These are phyloP conservation scores for Usnea hakonensis DNA, from an alignment of 495 filamentous ascomycete genomes.

Conservation along the genomic window DNA sequence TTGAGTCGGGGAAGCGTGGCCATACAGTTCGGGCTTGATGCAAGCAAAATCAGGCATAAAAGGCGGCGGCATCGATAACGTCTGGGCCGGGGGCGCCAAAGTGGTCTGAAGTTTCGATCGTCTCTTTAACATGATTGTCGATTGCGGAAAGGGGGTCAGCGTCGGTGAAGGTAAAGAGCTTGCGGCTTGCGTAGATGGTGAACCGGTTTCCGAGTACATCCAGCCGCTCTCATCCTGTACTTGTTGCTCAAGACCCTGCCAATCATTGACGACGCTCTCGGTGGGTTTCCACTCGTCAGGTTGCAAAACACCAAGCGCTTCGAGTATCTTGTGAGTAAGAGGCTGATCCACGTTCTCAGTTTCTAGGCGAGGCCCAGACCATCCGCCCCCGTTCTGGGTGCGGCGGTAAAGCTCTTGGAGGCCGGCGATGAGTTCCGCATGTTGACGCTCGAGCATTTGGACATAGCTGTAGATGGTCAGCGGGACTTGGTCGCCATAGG, in stretches of 20 bases:
- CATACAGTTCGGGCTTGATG: not conserved
- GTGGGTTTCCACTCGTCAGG: conserved; percentile 22
- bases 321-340: conserved; percentile 56
- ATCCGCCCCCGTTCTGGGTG: conserved; percentile 44
- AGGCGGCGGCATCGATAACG: not conserved
- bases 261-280: not conserved
- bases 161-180: not conserved
- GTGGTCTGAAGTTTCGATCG: not conserved
- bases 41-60: not conserved
- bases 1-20: not conserved
- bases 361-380: conserved; percentile 46
- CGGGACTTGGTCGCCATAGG: not conserved
- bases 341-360: conserved; percentile 48
- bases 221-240: not conserved
- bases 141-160: conserved; percentile 10
- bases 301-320: conserved; percentile 48
- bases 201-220: not conserved
- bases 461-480: conserved; percentile 42
- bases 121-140: conserved; percentile 8
- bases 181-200: not conserved
- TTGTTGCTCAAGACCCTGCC: not conserved
- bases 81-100: not conserved
- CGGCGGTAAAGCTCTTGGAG: conserved; percentile 54
- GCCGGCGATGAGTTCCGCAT: conserved; percentile 51
- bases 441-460: conserved; percentile 62